Base-by-base conservation (phyloP, 2,329 filamentous ascomycete genomes). In the Trichophyton schoenleinii region DNA sequence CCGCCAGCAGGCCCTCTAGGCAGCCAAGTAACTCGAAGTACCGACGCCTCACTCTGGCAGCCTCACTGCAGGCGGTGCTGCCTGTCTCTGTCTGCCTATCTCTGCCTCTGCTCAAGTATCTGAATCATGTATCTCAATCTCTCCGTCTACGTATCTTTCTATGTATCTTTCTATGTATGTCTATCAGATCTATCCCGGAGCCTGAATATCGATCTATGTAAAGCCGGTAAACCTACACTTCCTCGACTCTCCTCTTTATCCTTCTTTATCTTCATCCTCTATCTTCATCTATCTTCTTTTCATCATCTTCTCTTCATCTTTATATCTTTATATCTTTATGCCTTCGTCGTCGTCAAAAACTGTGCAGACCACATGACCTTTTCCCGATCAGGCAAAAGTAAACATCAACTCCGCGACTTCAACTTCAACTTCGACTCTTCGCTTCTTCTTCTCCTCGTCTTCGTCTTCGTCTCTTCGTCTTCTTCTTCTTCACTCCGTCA, bases 21-120 rank as follows among this genome's bases (percentile, higher is more conserved):
- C n/a, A 18, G 41, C 42, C 25, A 36, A 4, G 36, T 58, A 58
- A 34, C 57, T 58, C 18, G 34, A 38, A 13, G 34, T 38, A 38
- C 34, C 9, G 34, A 41, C 57, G 57, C 34, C 57, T 58, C 57
- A 58, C 34, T 58, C 20, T n/a, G n/a, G 34, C 57, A 44, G 57
- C 57, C 57, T 58, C 57, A 44, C 57, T 38, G 22, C 28, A 28
- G 57, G 36, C 57, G 20, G 57, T 58, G 57, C 22, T 9, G 8
- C n/a, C 41, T n/a, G 6, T n/a, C 13, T n/a, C 41, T 8, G 3
- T 34, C 18, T 20, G 18, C 25, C 25, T 28, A 6, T 28, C 25
- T 28, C 28, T 31, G 28, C 28, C 28, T 31, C 28, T 31, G 28
- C 28, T 31, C 28, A 22, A 22, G 22, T 2, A 22, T 22, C 22